Evolutionary conservation across 768 basidiomycete genomes (phyloP).

Genomic region (Suillus sp.): DNA sequence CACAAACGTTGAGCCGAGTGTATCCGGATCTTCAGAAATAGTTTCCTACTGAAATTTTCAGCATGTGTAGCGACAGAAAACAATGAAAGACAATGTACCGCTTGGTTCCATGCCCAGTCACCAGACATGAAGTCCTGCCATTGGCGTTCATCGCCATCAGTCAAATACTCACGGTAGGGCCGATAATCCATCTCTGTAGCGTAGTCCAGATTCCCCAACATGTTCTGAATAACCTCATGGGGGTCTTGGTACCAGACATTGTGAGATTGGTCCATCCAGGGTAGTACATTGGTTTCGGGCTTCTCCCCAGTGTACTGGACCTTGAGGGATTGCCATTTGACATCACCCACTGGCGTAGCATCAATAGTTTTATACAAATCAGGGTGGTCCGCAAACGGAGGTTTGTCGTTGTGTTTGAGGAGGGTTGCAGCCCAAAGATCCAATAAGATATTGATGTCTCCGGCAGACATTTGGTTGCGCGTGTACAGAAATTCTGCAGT

Average conservation of each 20-base stretch:
- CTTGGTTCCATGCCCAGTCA: slow-evolving; percentile 33
- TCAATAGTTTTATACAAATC: slow-evolving; percentile 32
- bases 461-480: slow-evolving; percentile 10
- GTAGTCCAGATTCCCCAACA: slow-evolving; percentile 27
- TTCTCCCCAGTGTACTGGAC: slow-evolving; percentile 20
- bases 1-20: slow-evolving; percentile 21
- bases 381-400: slow-evolving; percentile 24
- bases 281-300: slow-evolving; percentile 17
- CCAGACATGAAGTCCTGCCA: slow-evolving; percentile 23
- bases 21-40: slow-evolving; percentile 23
- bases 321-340: slow-evolving; percentile 31
- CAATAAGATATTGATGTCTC: slow-evolving; percentile 29
- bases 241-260: slow-evolving; percentile 32
- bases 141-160: slow-evolving; percentile 12
- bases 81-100: slow-evolving; percentile 25
- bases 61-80: too few relatives aligned
- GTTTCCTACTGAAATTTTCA: slow-evolving; percentile 19
- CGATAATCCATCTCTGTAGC: slow-evolving; percentile 21
- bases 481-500: too few relatives aligned
- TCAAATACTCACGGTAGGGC: slow-evolving; percentile 18
- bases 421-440: slow-evolving; percentile 25
- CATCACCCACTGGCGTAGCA: slow-evolving; percentile 24
- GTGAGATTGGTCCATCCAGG: slow-evolving; percentile 30
- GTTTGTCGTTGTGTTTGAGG: slow-evolving; percentile 4
- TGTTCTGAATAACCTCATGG: slow-evolving; percentile 17